Percentiles rank a stretch among this genome's conserved stretches.
Evolutionary conservation across 148 eudicot species (phyloP).

Genomic region (Rhododendron ferrugineum): DNA sequence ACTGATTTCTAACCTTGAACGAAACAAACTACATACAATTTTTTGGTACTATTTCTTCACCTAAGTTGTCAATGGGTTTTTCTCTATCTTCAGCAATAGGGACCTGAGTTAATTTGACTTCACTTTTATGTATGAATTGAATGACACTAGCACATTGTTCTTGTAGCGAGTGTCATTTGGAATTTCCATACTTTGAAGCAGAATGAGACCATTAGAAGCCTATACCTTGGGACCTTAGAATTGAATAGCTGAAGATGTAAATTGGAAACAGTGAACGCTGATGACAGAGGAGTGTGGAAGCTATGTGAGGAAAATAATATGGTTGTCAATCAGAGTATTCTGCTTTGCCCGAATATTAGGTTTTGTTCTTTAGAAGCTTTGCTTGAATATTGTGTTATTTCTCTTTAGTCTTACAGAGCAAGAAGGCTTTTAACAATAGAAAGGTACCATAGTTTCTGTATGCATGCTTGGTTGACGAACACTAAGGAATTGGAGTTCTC

Average conservation of each 20-base stretch:
- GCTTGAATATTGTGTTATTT: background rate
- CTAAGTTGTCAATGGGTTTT: background rate
- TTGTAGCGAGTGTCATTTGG: background rate
- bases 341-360: background rate
- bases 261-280: background rate
- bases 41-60: background rate
- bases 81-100: background rate
- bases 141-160: background rate
- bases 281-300: background rate
- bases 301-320: background rate
- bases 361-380: background rate
- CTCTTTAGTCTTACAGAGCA: background rate
- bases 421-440: background rate
- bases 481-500: background rate
- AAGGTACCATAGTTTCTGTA: background rate
- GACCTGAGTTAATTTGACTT: background rate
- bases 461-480: background rate
- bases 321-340: background rate
- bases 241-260: background rate
- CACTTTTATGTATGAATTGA: no score
- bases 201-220: background rate
- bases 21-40: background rate
- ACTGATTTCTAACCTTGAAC: background rate
- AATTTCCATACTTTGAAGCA: background rate
- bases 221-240: background rate